A percentile compares a stretch with the other conserved stretches of the same genome.
Evolutionary conservation across 2,329 filamentous ascomycete species (phyloP).

Genomic region (Stagonosporopsis vannaccii): DNA sequence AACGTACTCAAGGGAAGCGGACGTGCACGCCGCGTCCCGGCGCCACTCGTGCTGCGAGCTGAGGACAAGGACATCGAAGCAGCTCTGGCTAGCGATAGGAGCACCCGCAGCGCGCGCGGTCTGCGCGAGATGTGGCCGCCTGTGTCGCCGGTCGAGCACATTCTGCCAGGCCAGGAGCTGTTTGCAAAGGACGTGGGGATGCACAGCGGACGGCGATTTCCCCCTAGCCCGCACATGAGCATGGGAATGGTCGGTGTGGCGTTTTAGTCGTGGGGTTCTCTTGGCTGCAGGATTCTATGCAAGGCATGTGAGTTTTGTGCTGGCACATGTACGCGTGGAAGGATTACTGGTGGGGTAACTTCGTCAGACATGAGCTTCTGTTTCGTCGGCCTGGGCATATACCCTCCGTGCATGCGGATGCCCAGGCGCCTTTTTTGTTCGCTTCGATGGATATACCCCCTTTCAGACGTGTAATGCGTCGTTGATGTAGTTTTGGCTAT

Average conservation of each 20-base stretch:
- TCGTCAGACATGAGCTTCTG: not conserved
- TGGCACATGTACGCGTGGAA: conserved; percentile 4
- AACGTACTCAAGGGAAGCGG: conserved; percentile 30
- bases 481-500: not conserved
- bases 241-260: conserved; percentile 45
- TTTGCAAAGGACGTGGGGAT: conserved; percentile 26
- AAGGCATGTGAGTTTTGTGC: not conserved
- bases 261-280: conserved; percentile 29
- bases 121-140: conserved; percentile 37
- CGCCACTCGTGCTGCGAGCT: conserved; percentile 30
- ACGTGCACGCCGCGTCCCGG: conserved; percentile 39
- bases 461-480: conserved; percentile 1
- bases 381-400: conserved; percentile 1
- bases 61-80: conserved; percentile 33
- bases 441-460: conserved; percentile 20
- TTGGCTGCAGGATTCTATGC: too few species aligned
- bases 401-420: conserved; percentile 17
- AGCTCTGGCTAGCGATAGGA: conserved; percentile 22
- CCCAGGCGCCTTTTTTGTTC: conserved; percentile 3
- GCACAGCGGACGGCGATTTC: conserved; percentile 20
- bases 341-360: not conserved
- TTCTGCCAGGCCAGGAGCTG: conserved; percentile 45
- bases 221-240: conserved; percentile 25
- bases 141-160: conserved; percentile 33
- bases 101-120: conserved; percentile 26